phyloP scores from a whole-genome alignment of 2,329 filamentous ascomycete species.

The Aspergillus pseudotamarii region DNA sequence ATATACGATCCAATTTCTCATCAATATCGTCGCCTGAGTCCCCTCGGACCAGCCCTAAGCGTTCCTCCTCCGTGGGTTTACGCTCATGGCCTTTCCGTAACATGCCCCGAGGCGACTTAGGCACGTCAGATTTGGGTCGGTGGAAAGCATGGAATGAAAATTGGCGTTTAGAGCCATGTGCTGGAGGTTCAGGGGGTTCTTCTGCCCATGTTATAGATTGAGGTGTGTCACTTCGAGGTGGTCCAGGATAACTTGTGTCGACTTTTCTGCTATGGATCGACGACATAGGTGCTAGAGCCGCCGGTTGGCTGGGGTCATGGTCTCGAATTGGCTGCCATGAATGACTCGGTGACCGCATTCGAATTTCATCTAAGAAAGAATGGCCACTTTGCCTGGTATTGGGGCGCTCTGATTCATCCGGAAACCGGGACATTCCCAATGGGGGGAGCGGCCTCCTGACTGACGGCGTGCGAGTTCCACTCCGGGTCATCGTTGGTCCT shows the following conservation, averaged over 20 bases:
- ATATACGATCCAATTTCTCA: constrained; percentile 33
- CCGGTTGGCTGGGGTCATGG: constrained; percentile 54
- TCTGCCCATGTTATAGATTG: constrained; percentile 40
- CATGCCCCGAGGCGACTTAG: constrained; percentile 39
- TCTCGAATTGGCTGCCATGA: constrained; percentile 37
- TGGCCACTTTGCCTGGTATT: constrained; percentile 32
- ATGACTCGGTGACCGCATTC: constrained; percentile 41
- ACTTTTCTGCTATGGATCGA: constrained; percentile 52
- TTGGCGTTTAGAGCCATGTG: constrained; percentile 68
- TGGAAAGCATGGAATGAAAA: constrained; percentile 92
- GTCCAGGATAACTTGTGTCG: constrained; percentile 43
- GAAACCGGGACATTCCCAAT: constrained; percentile 84
- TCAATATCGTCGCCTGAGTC: constrained; percentile 51
- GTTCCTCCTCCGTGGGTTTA: constrained; percentile 77
- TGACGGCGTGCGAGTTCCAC: constrained; percentile 39
- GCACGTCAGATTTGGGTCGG: constrained; percentile 41
- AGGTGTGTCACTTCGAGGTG: constrained; percentile 41
- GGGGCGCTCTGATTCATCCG: constrained; percentile 53
- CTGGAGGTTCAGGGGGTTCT: constrained; percentile 34
- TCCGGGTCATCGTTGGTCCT: constrained; percentile 43
- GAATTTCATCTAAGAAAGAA: constrained; percentile 43
- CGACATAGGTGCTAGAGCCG: constrained; percentile 63
- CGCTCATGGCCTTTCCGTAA: constrained; percentile 46
- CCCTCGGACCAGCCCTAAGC: constrained; percentile 78
- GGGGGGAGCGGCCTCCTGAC: constrained; percentile 68